Evolutionary conservation across 768 basidiomycete species (phyloP), one percentile per base, ranked within the genome.

Genomic region (Podaxis mareebaensis): DNA sequence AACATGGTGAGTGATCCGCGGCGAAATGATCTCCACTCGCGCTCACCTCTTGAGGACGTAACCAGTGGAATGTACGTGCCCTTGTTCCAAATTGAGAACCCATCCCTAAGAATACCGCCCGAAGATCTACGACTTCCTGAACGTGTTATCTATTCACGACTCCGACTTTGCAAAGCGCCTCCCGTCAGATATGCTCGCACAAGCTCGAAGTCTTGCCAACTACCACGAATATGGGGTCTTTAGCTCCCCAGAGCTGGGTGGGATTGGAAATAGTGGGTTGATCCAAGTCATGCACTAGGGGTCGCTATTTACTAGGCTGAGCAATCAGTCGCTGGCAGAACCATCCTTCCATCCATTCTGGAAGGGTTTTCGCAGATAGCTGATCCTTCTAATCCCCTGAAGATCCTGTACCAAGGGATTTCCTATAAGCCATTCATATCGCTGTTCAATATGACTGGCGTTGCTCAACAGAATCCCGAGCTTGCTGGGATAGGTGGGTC

Each of bases 371-470:
- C 76, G 0, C 75, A 75, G 10, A 86, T 93, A 72, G 70, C 73
- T 26, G 80, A 86, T 66, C 49, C 73, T 3, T 75, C 78, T 2
- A 78, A 85, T 63, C 82, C 87, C 0, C 67, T 86, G 61, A 86
- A 87, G 70, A 69, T 93, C 46, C 73, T 79, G 26, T 83, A 88
- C 66, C 77, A 84, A 36, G 85, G 85, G 10, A 79, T 88, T 56
- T 81, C 90, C 0, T 93, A 92, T 78, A 92, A 92, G 73, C 91
- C 91, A 0, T 89, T 92, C 77, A 63, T 91, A 36, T 88, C 87
- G 8, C 73, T 93, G 51, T 92, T 93, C 78, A 89, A 90, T 73
- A 87, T 93, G 85, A 90, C 88, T 0, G 81, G 84, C 2, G 80
- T 82, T 26, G 81, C 82, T 10, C 70, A 79, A 17, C 74, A 77